These are phyloP conservation scores for Pythium dissotocum DNA, from an alignment of 352 stramenopile genomes.

Conservation along the genomic window DNA sequence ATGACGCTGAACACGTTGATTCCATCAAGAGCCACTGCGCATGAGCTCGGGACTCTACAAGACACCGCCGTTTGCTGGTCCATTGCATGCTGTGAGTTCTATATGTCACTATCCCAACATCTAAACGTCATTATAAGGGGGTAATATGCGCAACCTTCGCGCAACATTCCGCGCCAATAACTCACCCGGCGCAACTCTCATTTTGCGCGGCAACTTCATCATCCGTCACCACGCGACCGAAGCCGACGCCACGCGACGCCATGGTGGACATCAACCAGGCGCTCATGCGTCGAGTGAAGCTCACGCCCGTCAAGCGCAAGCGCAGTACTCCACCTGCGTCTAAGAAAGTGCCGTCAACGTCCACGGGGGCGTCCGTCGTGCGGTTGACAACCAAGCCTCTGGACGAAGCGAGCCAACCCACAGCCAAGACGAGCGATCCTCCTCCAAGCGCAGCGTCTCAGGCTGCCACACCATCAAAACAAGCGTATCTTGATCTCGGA, in stretches of 20 bases:
- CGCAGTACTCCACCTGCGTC: slow-evolving; percentile 19
- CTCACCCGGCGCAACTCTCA: background rate
- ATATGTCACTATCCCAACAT: slow-evolving; percentile 5
- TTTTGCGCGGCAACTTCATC: background rate
- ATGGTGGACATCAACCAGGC: slow-evolving; percentile 41
- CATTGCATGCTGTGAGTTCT: background rate
- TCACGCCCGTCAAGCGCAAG: slow-evolving; percentile 41
- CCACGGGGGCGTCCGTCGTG: background rate
- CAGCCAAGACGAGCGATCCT: background rate
- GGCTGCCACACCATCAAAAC: slow-evolving; percentile 29
- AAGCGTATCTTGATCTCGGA: slow-evolving; percentile 77
- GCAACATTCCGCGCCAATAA: background rate
- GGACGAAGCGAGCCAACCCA: slow-evolving; percentile 1
- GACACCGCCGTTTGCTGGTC: no score
- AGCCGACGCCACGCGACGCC: background rate
- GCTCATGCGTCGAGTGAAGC: slow-evolving; percentile 47
- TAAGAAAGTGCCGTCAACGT: slow-evolving; percentile 17
- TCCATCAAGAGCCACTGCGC: no score
- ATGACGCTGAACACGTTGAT: no score
- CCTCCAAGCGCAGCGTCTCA: slow-evolving; percentile 1
- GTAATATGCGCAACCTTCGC: slow-evolving; percentile 1
- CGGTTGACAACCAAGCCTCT: slow-evolving; percentile 22
- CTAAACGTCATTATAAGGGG: slow-evolving; percentile 16
- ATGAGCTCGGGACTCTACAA: no score
- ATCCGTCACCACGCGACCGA: background rate